These are phyloP conservation scores for Claviceps africana DNA, from an alignment of 2,329 filamentous ascomycete species.

Conservation along the genomic window DNA sequence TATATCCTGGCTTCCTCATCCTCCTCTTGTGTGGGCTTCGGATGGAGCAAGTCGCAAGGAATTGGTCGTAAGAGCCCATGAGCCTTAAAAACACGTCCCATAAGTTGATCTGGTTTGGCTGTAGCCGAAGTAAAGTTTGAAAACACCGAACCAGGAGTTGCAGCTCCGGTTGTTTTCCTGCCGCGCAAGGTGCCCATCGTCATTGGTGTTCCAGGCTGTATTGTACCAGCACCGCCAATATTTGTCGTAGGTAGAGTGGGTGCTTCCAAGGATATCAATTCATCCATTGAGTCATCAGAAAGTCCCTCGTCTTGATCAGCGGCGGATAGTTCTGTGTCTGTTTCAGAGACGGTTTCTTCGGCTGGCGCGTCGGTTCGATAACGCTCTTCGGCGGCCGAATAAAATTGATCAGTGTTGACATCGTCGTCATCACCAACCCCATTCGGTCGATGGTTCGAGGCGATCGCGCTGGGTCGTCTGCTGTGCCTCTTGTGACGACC, in stretches of 20 bases:
- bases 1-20: slow-evolving; percentile 85
- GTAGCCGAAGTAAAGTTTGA: slow-evolving; percentile 80
- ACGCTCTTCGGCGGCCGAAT: slow-evolving; percentile 75
- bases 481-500: slow-evolving; percentile 42
- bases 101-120: slow-evolving; percentile 55
- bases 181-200: slow-evolving; percentile 48
- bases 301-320: slow-evolving; percentile 57
- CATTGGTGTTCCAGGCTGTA: slow-evolving; percentile 69
- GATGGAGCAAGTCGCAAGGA: slow-evolving; percentile 67
- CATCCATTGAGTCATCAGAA: slow-evolving; percentile 83
- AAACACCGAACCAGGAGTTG: slow-evolving; percentile 77
- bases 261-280: slow-evolving; percentile 79
- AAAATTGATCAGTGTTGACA: slow-evolving; percentile 81
- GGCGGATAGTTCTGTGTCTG: slow-evolving; percentile 47
- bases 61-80: slow-evolving; percentile 62
- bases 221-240: slow-evolving; percentile 65
- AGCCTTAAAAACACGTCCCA: slow-evolving; percentile 70
- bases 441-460: slow-evolving; percentile 31
- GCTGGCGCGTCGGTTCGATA: slow-evolving; percentile 43
- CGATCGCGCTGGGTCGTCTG: slow-evolving; percentile 32
- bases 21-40: slow-evolving; percentile 60
- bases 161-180: slow-evolving; percentile 53
- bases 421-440: slow-evolving; percentile 52
- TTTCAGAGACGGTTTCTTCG: slow-evolving; percentile 48
- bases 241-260: slow-evolving; percentile 66